Percentiles rank a stretch among this genome's conserved stretches.
Conservation (phyloP, 805 yeast species). For the Candida sonorensis region DNA sequence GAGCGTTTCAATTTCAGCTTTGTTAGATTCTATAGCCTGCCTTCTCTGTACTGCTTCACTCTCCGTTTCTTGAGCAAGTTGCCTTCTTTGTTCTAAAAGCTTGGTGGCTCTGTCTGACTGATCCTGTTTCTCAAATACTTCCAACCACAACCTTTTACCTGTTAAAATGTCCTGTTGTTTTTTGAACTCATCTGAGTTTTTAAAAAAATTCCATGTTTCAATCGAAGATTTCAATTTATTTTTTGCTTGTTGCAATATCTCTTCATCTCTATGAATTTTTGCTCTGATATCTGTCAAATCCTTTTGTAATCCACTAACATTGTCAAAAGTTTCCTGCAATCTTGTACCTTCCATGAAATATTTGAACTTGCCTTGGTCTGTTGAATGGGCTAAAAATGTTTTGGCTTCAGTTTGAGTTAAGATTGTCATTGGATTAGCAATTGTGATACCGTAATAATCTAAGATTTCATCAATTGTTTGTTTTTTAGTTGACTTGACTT, state of each 20-base stretch:
- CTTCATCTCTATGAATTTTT: slow-evolving; percentile 31
- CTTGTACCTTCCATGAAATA: slow-evolving; percentile 79
- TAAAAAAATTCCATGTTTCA: slow-evolving; percentile 31
- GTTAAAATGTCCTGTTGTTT: slow-evolving; percentile 32
- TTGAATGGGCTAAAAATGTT: slow-evolving; percentile 73
- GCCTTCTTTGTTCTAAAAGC: slow-evolving; percentile 10
- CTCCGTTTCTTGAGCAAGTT: slow-evolving; percentile 14
- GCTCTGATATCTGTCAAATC: slow-evolving; percentile 35
- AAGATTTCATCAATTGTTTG: slow-evolving; percentile 62
- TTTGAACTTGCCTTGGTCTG: slow-evolving; percentile 63
- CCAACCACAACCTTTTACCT: slow-evolving; percentile 46
- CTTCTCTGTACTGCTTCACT: slow-evolving; percentile 3
- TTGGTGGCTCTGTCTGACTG: slow-evolving; percentile 16
- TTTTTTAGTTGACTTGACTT: slow-evolving; percentile 52
- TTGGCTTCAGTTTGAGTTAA: slow-evolving; percentile 92
- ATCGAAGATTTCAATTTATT: slow-evolving; percentile 36
- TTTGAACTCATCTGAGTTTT: slow-evolving; percentile 34
- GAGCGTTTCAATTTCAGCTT: background rate
- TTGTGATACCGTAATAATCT: slow-evolving; percentile 64
- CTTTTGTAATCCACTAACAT: slow-evolving; percentile 36
- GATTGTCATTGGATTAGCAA: slow-evolving; percentile 88
- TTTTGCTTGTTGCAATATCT: slow-evolving; percentile 26
- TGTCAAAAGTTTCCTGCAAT: slow-evolving; percentile 56
- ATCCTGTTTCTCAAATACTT: slow-evolving; percentile 25
- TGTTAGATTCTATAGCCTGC: background rate